These are phyloP conservation scores for Dysphania ambrosioides DNA, from an alignment of 148 eudicot genomes.

Conservation along the genomic window DNA sequence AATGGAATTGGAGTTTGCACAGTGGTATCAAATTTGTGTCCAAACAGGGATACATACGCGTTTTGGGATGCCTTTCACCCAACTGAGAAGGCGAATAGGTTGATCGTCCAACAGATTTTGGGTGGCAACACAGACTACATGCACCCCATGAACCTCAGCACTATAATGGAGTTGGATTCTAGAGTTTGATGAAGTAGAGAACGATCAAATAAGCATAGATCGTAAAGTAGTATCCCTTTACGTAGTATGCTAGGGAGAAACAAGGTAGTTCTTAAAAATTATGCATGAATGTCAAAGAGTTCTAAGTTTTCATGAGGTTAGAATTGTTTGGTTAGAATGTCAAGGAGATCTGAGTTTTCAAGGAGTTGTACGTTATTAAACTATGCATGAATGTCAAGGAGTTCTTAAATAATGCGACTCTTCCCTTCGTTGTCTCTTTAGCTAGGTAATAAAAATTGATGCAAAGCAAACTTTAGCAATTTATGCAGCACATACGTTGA, in stretches of 20 bases:
- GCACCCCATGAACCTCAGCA: conserved; percentile 47
- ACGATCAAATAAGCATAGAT: background rate
- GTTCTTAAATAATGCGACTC: too few relatives aligned
- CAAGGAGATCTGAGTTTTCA: too few relatives aligned
- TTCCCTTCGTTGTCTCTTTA: too few relatives aligned
- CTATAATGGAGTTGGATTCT: conserved; percentile 34
- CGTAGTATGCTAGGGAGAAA: background rate
- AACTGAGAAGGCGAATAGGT: conserved; percentile 32
- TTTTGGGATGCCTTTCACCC: conserved; percentile 53
- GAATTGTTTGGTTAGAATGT: background rate
- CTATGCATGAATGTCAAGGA: too few relatives aligned
- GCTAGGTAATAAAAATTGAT: too few relatives aligned
- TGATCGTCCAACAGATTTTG: conserved; percentile 34
- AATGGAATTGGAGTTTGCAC: conserved; percentile 44
- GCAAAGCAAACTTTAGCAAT: too few relatives aligned
- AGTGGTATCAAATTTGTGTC: conserved; percentile 31
- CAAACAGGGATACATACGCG: conserved; percentile 33
- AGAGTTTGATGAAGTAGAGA: conserved; percentile 1
- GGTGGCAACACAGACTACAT: conserved; percentile 29
- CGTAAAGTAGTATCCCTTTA: background rate
- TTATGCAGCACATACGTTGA: too few relatives aligned
- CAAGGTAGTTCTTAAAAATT: background rate
- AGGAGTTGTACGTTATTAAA: too few relatives aligned
- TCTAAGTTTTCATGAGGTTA: background rate
- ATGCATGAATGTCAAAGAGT: background rate